Conservation (phyloP, 1,284 basidiomycete genomes). For the Porodaedalea pini region DNA sequence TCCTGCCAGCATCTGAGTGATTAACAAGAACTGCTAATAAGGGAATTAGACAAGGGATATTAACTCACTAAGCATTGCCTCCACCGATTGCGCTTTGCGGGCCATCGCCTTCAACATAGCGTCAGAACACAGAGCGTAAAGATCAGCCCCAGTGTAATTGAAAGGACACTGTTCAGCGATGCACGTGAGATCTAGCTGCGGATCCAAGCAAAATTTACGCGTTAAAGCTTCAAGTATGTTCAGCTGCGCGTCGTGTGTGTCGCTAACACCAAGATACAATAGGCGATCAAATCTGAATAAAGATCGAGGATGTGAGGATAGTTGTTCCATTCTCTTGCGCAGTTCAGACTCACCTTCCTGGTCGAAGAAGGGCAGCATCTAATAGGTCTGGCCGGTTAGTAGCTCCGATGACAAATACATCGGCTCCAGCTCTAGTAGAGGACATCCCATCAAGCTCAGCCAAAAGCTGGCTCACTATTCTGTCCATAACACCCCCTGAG, state of each 20-base stretch:
- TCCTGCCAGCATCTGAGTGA: constrained; percentile 36
- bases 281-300: constrained; percentile 86
- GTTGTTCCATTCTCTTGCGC: not conserved
- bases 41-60: not conserved
- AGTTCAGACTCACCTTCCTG: constrained; percentile 63
- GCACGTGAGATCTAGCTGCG: constrained; percentile 58
- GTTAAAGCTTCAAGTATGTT: constrained; percentile 91
- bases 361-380: constrained; percentile 89
- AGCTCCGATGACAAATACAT: constrained; percentile 96
- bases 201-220: constrained; percentile 84
- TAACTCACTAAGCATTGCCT: constrained; percentile 60
- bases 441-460: constrained; percentile 95
- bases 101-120: constrained; percentile 96
- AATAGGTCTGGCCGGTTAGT: constrained; percentile 96
- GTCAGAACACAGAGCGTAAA: constrained; percentile 96
- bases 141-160: constrained; percentile 96
- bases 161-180: constrained; percentile 84
- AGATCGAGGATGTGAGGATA: not conserved
- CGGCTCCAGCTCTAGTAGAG: constrained; percentile 51
- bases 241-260: constrained; percentile 82
- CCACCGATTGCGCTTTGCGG: constrained; percentile 78
- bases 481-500: constrained; percentile 95
- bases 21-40: too few species aligned
- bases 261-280: constrained; percentile 93
- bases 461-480: constrained; percentile 94